Percentiles rank a stretch among this genome's conserved stretches.
Conservation (phyloP, 106 monocot species). For the Platanthera zijinensis region DNA sequence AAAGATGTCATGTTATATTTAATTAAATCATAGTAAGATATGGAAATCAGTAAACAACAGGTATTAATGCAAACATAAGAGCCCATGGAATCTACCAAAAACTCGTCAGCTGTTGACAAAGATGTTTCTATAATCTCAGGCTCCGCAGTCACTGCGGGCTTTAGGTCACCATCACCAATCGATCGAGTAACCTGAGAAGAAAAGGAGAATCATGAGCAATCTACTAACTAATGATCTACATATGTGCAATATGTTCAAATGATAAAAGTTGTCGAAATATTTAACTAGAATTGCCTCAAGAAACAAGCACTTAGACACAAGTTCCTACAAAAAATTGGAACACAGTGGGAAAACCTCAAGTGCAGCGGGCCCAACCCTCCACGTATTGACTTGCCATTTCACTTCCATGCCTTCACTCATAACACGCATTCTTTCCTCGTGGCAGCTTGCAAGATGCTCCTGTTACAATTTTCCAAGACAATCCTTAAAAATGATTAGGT, state of each 20-base stretch:
- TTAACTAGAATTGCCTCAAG: not conserved
- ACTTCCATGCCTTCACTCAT: slow-evolving; percentile 70
- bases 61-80: not conserved
- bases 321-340: not conserved
- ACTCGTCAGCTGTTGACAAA: slow-evolving; percentile 75
- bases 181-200: slow-evolving; percentile 80
- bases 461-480: slow-evolving; percentile 5
- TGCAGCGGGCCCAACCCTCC: slow-evolving; percentile 91
- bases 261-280: not conserved
- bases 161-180: slow-evolving; percentile 98
- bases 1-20: not conserved
- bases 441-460: slow-evolving; percentile 95
- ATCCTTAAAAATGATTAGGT: not conserved
- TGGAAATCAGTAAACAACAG: not conserved
- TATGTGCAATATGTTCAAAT: not conserved
- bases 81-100: slow-evolving; percentile 41
- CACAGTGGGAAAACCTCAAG: slow-evolving; percentile 54
- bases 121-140: slow-evolving; percentile 76
- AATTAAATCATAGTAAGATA: not conserved
- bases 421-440: slow-evolving; percentile 65
- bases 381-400: slow-evolving; percentile 90
- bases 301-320: not conserved
- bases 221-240: not conserved
- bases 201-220: not conserved
- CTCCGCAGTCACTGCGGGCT: slow-evolving; percentile 91